A percentile compares a stretch with the other conserved stretches of the same genome.
phyloP scores from a whole-genome alignment of 192 early-diverging fungal species.

The Coemansia sp. region DNA sequence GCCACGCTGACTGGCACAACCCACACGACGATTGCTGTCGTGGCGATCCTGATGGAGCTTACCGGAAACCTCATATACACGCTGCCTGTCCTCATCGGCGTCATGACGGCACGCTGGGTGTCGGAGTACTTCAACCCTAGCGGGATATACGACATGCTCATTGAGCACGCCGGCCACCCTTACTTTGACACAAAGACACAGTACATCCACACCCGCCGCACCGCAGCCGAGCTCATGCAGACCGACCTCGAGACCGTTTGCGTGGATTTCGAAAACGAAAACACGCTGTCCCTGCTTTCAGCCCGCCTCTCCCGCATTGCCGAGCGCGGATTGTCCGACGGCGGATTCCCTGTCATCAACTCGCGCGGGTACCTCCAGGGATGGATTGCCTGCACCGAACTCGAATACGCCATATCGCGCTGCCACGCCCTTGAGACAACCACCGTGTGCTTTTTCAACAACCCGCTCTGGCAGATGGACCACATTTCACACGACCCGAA shows the following conservation, averaged over 20 bases:
- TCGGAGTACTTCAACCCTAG: conserved; percentile 66
- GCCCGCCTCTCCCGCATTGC: conserved; percentile 58
- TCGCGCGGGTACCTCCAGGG: conserved; percentile 65
- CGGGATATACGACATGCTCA: conserved; percentile 75
- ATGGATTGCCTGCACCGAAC: conserved; percentile 78
- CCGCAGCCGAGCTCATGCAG: conserved; percentile 64
- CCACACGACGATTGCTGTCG: conserved; percentile 60
- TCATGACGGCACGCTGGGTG: conserved; percentile 72
- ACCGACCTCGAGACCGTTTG: conserved; percentile 66
- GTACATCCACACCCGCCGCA: conserved; percentile 63
- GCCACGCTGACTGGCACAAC: conserved; percentile 60
- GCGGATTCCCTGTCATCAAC: conserved; percentile 72
- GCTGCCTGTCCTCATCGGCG: conserved; percentile 59
- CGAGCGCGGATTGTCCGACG: conserved; percentile 64
- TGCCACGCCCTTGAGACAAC: conserved; percentile 28
- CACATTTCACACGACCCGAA: conserved; percentile 35
- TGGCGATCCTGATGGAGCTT: conserved; percentile 80
- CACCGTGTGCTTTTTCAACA: conserved; percentile 58
- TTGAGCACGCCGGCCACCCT: conserved; percentile 70
- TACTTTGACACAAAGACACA: conserved; percentile 76
- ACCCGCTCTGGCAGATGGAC: conserved; percentile 54
- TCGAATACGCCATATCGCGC: conserved; percentile 69
- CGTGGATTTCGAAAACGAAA: conserved; percentile 59
- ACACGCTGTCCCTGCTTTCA: conserved; percentile 60
- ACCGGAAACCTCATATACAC: conserved; percentile 76